Base-by-base conservation (phyloP, 1,284 basidiomycete genomes). In the Stygiomarasmius scandens region DNA sequence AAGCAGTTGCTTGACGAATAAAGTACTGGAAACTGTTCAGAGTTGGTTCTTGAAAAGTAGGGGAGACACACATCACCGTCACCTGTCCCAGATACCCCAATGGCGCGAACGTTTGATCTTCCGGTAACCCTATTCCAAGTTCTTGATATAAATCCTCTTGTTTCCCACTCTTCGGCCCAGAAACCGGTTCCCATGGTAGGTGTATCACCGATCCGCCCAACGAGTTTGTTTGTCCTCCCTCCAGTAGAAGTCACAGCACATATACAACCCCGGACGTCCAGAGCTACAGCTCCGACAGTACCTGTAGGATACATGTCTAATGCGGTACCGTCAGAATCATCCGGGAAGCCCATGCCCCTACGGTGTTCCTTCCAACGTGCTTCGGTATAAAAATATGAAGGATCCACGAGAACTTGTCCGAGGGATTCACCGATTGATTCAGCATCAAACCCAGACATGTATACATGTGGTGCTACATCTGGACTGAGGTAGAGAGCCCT, bases 1-100 rank as follows among this genome's bases (percentile, higher is more conserved):
- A 79, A 0, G 85, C 89, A 1, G 87, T 85, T 24, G 82, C 81
- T 55, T 80, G 80, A 46, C 91, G 80, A 56, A 93, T 92, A 69
- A 89, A 94, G 67, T 89, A 90, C 89, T 92, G 61, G 23, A 38
- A 49, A 36, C 12, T 45, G 34, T 24, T 8, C 24, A 10, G 29
- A 25, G 53, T 55, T 55, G 55, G 60, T 32, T 56, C 19, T 61
- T 24, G 59, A 32, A 38, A 8, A 57, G 29, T 32, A 32, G 29
- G 12, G 5, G 29, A 48, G 16, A 73, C 77, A 62, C 63, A 92
- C 90, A 72, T 94, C 92, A 56, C 92, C 92, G 64, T 93, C 86
- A 2, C 92, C 92, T 12, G 92, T 94, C 0, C 91, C 89, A 38
- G 89, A 91, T 23, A 93, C 74, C 0, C 89, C 91, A n/a, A 94